A percentile compares a stretch with the other conserved stretches of the same genome.
Evolutionary conservation across 148 eudicot species (phyloP).

Genomic region (Fagopyrum homotropicum): DNA sequence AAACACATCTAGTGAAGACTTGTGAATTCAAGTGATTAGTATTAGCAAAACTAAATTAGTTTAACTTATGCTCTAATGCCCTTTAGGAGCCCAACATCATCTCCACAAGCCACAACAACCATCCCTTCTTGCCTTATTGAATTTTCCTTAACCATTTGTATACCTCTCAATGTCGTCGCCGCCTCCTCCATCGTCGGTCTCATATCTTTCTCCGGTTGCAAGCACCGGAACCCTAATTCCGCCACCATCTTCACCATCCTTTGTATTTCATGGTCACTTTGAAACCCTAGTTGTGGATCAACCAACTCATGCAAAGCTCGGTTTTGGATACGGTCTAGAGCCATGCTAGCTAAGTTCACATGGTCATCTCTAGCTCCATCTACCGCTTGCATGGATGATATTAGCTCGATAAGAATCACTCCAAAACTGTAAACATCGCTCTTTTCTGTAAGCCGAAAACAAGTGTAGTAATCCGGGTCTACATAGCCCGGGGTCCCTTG

Average conservation of each 20-base stretch:
- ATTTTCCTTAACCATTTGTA: slow-evolving; percentile 29
- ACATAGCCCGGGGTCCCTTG: slow-evolving; percentile 79
- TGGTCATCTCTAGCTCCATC: slow-evolving; percentile 47
- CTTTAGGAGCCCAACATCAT: slow-evolving; percentile 45
- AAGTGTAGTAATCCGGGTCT: slow-evolving; percentile 60
- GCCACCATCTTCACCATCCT: slow-evolving; percentile 59
- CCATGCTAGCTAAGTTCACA: slow-evolving; percentile 52
- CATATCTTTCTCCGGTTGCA: slow-evolving; percentile 62
- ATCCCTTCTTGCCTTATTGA: slow-evolving; percentile 42
- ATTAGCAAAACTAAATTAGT: neutral
- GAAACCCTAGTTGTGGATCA: slow-evolving; percentile 25
- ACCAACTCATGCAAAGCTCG: slow-evolving; percentile 26
- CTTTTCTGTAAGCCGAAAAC: slow-evolving; percentile 54
- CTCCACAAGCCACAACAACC: slow-evolving; percentile 41
- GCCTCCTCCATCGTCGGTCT: slow-evolving; percentile 87
- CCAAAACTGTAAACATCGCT: slow-evolving; percentile 73
- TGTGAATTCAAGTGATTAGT: too few species aligned
- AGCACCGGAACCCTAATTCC: slow-evolving; percentile 67
- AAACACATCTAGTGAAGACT: neutral
- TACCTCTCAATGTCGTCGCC: slow-evolving; percentile 38
- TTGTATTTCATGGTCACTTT: slow-evolving; percentile 24
- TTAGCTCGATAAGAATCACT: slow-evolving; percentile 53
- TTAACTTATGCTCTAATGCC: neutral
- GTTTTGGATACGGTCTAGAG: slow-evolving; percentile 29
- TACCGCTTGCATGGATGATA: slow-evolving; percentile 58